These are phyloP conservation scores for Ophiostoma australiae DNA, from an alignment of 2,329 filamentous ascomycete genomes.

Conservation along the genomic window DNA sequence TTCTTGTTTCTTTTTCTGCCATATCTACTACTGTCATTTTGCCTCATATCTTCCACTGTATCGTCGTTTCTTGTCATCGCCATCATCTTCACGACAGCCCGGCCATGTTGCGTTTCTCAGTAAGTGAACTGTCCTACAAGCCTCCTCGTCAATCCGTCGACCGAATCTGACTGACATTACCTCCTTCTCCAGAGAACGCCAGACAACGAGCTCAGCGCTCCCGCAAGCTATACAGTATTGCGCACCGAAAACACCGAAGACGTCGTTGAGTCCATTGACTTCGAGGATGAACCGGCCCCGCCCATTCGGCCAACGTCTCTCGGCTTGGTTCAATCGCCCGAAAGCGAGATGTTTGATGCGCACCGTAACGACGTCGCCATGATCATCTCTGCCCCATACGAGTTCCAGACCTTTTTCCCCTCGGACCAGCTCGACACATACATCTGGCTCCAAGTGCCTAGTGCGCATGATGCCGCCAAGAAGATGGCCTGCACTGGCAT, in stretches of 20 bases:
- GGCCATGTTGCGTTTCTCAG: not conserved
- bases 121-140: not conserved
- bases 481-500: conserved; percentile 25
- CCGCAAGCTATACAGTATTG: not conserved
- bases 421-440: conserved; percentile 25
- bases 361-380: conserved; percentile 23
- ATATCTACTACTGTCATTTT: not conserved
- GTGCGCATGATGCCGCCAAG: not conserved
- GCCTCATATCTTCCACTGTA: not conserved
- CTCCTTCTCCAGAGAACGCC: not conserved
- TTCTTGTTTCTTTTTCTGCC: not conserved
- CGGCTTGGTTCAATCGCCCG: not conserved
- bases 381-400: conserved; percentile 25
- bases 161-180: not conserved
- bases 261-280: not conserved
- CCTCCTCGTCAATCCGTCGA: not conserved
- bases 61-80: not conserved
- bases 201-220: not conserved
- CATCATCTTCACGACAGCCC: too few species aligned
- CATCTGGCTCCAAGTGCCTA: conserved; percentile 25
- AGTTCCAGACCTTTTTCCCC: conserved; percentile 24
- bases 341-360: not conserved
- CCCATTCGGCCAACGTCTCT: not conserved
- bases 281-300: not conserved
- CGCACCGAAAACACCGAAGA: not conserved